Percentiles rank a stretch among this genome's conserved stretches.
These are phyloP conservation scores for Cyberlindnera misumaiensis DNA, from an alignment of 805 yeast genomes.

Conservation along the genomic window DNA sequence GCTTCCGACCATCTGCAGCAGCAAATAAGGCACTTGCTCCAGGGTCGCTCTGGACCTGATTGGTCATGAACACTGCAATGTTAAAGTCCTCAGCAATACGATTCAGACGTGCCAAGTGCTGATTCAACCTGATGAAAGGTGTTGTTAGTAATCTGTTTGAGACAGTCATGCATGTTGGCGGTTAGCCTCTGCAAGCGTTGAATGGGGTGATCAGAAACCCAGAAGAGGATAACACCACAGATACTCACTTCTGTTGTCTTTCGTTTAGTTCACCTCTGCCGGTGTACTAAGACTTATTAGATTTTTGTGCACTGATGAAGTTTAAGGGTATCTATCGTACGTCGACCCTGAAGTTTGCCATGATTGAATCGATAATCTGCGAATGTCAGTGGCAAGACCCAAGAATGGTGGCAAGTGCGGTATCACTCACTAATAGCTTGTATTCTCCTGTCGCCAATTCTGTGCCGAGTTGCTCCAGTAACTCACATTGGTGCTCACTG, in stretches of 20 bases:
- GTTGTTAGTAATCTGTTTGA: constrained; percentile 15
- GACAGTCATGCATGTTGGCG: not conserved
- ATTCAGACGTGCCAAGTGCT: constrained; percentile 43
- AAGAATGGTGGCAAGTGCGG: not conserved
- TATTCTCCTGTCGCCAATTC: constrained; percentile 65
- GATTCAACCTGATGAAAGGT: constrained; percentile 30
- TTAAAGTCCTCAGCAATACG: constrained; percentile 74
- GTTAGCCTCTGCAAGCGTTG: too few relatives aligned
- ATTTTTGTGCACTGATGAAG: too few relatives aligned
- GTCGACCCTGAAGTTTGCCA: constrained; percentile 76
- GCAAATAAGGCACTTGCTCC: constrained; percentile 77
- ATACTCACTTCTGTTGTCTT: constrained; percentile 51
- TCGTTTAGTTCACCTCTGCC: constrained; percentile 77
- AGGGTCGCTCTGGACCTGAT: constrained; percentile 80
- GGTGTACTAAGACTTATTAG: too few relatives aligned
- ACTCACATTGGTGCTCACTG: constrained; percentile 73
- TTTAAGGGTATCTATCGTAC: constrained; percentile 18
- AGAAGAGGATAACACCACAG: not conserved
- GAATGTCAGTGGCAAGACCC: not conserved
- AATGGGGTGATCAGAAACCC: not conserved
- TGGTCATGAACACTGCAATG: constrained; percentile 66
- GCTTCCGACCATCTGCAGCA: constrained; percentile 77
- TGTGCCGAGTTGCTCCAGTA: constrained; percentile 58
- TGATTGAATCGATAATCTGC: constrained; percentile 58
- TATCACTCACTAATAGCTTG: constrained; percentile 44